phyloP scores from a whole-genome alignment of 495 filamentous ascomycete species.

The Pseudotulostoma volvatum region DNA sequence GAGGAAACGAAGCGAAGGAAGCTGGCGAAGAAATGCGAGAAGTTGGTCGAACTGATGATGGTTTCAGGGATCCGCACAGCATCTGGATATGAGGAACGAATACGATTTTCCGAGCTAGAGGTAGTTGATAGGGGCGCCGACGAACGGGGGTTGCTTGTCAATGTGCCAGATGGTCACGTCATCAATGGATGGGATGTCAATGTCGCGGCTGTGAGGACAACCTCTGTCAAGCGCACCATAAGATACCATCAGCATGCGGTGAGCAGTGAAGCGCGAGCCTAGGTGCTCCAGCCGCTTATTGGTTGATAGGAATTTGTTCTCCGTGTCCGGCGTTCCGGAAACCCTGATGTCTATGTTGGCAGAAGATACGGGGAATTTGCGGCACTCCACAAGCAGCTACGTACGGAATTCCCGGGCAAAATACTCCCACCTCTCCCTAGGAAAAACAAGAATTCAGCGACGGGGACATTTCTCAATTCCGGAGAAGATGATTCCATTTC shows the following conservation, averaged over 20 bases:
- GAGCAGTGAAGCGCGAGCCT: constrained; percentile 16
- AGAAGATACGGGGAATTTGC: constrained; percentile 81
- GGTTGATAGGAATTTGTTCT: constrained; percentile 66
- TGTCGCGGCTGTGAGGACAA: constrained; percentile 75
- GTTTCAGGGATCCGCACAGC: constrained; percentile 91
- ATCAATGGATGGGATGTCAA: constrained; percentile 97
- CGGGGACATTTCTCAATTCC: constrained; percentile 35
- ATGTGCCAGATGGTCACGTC: constrained; percentile 75
- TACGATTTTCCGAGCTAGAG: constrained; percentile 90
- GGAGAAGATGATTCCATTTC: constrained; percentile 61
- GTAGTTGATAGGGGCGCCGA: constrained; percentile 87
- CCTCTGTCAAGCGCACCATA: constrained; percentile 67
- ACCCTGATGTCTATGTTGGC: constrained; percentile 59
- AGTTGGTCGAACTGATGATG: constrained; percentile 98
- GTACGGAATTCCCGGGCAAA: constrained; percentile 80
- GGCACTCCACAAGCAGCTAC: constrained; percentile 58
- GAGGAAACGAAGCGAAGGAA: constrained; percentile 94
- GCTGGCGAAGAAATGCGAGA: constrained; percentile 79
- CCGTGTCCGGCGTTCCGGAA: constrained; percentile 55
- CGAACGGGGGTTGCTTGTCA: constrained; percentile 69
- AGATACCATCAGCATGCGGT: constrained; percentile 87
- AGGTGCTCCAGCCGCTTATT: neutral
- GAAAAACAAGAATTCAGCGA: constrained; percentile 69
- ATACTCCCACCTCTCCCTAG: constrained; percentile 71
- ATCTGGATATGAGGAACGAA: constrained; percentile 91